Evolutionary conservation across 306 rosid species (phyloP), one percentile per base, ranked within the genome.

Genomic region (Prunus kanzakura): DNA sequence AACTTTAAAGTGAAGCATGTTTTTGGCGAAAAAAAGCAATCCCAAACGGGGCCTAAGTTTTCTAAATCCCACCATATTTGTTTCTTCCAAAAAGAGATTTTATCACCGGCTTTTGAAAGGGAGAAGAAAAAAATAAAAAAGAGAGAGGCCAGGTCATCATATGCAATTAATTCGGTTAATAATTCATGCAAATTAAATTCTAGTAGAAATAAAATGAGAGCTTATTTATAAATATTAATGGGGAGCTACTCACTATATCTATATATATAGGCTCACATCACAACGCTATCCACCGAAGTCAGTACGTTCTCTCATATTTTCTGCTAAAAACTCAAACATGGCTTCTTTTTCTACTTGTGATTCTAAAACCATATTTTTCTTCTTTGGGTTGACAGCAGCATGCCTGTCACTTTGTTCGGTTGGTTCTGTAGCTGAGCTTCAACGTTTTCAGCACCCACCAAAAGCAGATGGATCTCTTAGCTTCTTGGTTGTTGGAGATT

Each of bases 401-500:
- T 12, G 13, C 18, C 29, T 82, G 8, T 77, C 35, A 13, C 35
- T 79, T 9, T 63, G 73, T 68, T 70, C 23, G 60, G 66, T 64
- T 41, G 71, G 15, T 19, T 68, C 71, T 3, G 12, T 10, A 13
- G 79, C 81, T 0, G 82, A 77, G 49, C 82, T 85, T 64, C 80
- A 43, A 10, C 80, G 71, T 12, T 60, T 83, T 25, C 0, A 64
- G 51, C 89, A 78, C 55, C 61, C 83, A 0, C 29, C 64, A 8
- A 86, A 80, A 71, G 64, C 72, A 52, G 87, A 86, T 47, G 90
- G 82, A 2, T 80, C 92, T 49, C 80, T 91, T 20, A 83, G 85
- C 77, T 72, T 91, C 67, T 70, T 91, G 41, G 92, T 86, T 18
- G 50, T 91, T 38, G 97, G 97, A 70, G 97, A 91, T 29, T 91